phyloP scores from a whole-genome alignment of 2,329 filamentous ascomycete genomes.

The Apiospora hydei region DNA sequence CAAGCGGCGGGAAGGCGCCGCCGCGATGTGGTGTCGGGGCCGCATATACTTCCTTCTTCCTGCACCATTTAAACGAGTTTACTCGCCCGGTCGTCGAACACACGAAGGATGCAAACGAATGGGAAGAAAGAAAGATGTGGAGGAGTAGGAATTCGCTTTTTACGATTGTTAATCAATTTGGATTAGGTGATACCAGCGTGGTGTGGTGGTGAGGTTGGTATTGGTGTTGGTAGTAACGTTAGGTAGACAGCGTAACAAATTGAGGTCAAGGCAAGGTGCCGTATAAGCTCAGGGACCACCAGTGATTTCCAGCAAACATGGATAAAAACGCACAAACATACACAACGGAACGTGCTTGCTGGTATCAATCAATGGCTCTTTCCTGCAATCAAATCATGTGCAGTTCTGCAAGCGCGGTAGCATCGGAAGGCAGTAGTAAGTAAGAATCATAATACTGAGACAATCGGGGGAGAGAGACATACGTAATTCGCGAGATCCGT shows the following conservation, averaged over 20 bases:
- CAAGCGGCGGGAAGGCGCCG: slow-evolving; percentile 11
- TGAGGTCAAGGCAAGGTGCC: neutral
- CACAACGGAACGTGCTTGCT: neutral
- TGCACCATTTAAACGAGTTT: neutral
- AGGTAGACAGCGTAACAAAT: neutral
- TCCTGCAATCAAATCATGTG: neutral
- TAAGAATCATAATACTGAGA: neutral
- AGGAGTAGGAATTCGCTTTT: neutral
- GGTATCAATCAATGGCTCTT: neutral
- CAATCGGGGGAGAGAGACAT: neutral
- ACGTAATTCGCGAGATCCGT: neutral
- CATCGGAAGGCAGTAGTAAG: neutral
- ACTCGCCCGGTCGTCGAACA: neutral
- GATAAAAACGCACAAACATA: neutral
- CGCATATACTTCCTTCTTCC: neutral
- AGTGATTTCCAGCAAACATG: neutral
- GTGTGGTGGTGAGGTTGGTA: neutral
- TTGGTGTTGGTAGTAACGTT: neutral
- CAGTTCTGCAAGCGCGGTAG: neutral
- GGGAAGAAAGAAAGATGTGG: neutral
- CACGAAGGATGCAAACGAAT: neutral
- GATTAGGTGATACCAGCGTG: neutral
- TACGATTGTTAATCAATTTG: neutral
- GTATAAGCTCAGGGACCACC: neutral
- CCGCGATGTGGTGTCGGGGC: neutral